These are phyloP conservation scores for Mentha longifolia DNA, from an alignment of 257 asterid genomes.

Conservation along the genomic window DNA sequence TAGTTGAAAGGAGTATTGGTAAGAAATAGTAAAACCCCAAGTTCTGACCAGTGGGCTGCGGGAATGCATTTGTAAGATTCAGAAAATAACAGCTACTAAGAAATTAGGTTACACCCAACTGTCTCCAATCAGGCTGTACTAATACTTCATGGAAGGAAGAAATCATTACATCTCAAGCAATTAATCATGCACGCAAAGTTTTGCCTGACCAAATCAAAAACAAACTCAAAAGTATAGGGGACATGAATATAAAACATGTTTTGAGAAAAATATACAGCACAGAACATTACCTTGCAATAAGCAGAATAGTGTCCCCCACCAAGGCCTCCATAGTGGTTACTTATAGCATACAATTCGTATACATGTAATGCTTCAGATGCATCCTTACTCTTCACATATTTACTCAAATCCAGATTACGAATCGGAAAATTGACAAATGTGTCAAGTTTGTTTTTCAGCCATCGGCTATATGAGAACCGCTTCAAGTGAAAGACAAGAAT, in stretches of 20 bases:
- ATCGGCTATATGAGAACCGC: conserved; percentile 85
- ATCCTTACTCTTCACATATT: conserved; percentile 67
- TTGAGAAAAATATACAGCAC: not conserved
- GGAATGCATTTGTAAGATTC: no score
- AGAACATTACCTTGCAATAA: conserved; percentile 76
- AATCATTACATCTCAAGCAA: no score
- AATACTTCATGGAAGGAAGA: no score
- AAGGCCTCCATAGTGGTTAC: conserved; percentile 97
- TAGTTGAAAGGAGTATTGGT: no score
- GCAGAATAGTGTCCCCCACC: conserved; percentile 99
- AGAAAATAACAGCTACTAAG: no score
- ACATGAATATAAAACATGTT: not conserved
- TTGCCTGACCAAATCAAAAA: no score
- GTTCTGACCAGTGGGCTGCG: no score
- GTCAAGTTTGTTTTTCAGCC: conserved; percentile 95
- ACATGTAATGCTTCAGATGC: conserved; percentile 63
- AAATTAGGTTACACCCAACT: no score
- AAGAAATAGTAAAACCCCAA: no score
- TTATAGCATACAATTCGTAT: conserved; percentile 88
- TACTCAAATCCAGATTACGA: conserved; percentile 79
- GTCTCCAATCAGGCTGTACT: no score
- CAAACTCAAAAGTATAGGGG: not conserved
- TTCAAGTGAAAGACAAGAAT: conserved; percentile 88
- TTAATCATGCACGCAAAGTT: no score
- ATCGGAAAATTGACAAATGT: conserved; percentile 87